Evolutionary conservation across 768 basidiomycete genomes (phyloP).

Genomic region (Cystofilobasidium ferigula): DNA sequence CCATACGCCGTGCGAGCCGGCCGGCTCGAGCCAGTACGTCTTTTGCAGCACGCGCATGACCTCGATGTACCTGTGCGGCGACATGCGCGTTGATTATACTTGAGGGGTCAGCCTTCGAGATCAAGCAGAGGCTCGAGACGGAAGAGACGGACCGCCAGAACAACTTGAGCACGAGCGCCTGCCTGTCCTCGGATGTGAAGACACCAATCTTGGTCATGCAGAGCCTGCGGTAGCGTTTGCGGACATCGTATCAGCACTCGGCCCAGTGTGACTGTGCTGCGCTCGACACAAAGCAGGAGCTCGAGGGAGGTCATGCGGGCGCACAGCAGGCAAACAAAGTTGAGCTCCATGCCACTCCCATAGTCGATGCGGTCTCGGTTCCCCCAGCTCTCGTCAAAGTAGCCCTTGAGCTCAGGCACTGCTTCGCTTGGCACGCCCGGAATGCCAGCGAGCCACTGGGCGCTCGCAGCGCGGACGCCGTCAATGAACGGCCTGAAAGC

Average conservation of each 20-base stretch:
- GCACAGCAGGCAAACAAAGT: slow-evolving; percentile 93
- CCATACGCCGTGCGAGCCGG: slow-evolving; percentile 98
- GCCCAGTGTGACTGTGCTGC: not conserved
- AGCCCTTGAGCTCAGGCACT: slow-evolving; percentile 59
- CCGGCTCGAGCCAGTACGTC: slow-evolving; percentile 93
- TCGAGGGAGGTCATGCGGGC: slow-evolving; percentile 35
- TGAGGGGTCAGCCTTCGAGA: not conserved
- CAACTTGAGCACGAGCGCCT: slow-evolving; percentile 63
- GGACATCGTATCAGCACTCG: not conserved
- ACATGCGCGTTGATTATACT: not conserved
- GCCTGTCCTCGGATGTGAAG: slow-evolving; percentile 53
- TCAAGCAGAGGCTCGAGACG: not conserved
- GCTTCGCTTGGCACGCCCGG: slow-evolving; percentile 51
- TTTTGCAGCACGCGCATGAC: slow-evolving; percentile 64
- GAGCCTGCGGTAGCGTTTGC: slow-evolving; percentile 44
- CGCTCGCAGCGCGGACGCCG: slow-evolving; percentile 55
- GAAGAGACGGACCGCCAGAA: slow-evolving; percentile 65
- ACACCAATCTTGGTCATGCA: slow-evolving; percentile 67
- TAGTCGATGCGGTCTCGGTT: slow-evolving; percentile 87
- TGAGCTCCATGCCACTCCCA: slow-evolving; percentile 99
- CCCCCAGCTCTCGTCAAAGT: slow-evolving; percentile 83
- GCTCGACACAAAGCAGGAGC: not conserved
- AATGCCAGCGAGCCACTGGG: slow-evolving; percentile 49
- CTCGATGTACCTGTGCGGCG: slow-evolving; percentile 37
- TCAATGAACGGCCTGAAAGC: slow-evolving; percentile 90